Base-by-base conservation (phyloP, 202 grass and related monocot species). In the Schoenoplectus triqueter region DNA sequence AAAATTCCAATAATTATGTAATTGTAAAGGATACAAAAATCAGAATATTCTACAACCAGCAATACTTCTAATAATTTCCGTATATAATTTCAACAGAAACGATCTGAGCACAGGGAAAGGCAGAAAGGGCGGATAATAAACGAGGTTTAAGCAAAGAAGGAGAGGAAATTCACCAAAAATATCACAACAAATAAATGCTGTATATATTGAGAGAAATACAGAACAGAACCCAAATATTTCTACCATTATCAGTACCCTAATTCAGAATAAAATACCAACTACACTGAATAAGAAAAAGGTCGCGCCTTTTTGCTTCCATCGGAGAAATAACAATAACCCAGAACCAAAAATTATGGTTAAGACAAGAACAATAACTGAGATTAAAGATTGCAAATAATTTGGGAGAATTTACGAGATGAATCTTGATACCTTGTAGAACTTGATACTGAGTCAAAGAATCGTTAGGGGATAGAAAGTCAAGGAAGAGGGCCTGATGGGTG, bases 361-460 rank as follows among this genome's bases (percentile, higher is more conserved):
- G 15, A 15, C 13, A 10, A 7, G 11, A 49, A 55, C 17, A 7
- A 8, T 18, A 14, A 8, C 2, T 5, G 47, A 31, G 31, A 31
- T 31, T 39, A 55, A 57, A 17, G 19, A 52, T 52, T 66, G 47
- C 81, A 15, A 59, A 9, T 44, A 42, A 83, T 1, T 10, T 83
- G 48, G 13, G 11, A 51, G 44, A 60, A 18, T 66, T 83, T 55
- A 14, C 14, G 31, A 44, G 21, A 70, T 83, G 31, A 31, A 31
- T 31, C 31, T 31, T 31, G 21, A 42, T 83, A 83, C 81, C 81
- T 83, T 70, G 61, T 2, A 10, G 42, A 83, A 59, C 10, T 52
- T 54, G 49, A 57, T 59, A 71, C 64, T n/a, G 6, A 47, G 50
- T 42, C 81, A 83, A 79, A 79, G 75, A 79, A 45, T 61, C 2